Percentiles rank a stretch among this genome's conserved stretches.
phyloP scores from a whole-genome alignment of 768 basidiomycete genomes.

The Lentinula edodes region DNA sequence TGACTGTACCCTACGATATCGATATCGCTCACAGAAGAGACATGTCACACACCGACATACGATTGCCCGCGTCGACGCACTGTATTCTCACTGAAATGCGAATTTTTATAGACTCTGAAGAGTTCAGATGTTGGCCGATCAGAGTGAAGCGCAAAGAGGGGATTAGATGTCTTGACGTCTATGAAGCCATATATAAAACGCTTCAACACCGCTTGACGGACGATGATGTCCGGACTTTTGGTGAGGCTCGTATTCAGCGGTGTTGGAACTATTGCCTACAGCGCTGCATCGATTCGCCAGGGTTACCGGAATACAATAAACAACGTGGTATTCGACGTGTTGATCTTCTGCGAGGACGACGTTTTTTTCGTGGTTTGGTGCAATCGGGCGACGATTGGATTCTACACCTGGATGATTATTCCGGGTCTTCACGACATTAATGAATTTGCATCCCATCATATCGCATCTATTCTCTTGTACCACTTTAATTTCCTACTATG shows the following conservation, averaged over 20 bases:
- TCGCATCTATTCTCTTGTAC: not conserved
- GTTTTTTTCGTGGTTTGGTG: not conserved
- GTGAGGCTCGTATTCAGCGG: slow-evolving; percentile 7
- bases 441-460: slow-evolving; percentile 10
- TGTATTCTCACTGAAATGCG: slow-evolving; percentile 6
- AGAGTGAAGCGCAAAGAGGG: slow-evolving; percentile 1
- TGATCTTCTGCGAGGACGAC: not conserved
- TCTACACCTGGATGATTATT: slow-evolving; percentile 2
- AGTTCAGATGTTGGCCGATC: slow-evolving; percentile 1
- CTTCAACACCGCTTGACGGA: not conserved
- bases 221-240: slow-evolving; percentile 3
- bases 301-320: not conserved
- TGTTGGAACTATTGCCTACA: slow-evolving; percentile 3
- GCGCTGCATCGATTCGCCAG: slow-evolving; percentile 6
- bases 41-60: not conserved
- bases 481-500: slow-evolving; percentile 4
- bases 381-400: slow-evolving; percentile 2
- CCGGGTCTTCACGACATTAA: not conserved
- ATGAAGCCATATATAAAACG: slow-evolving; percentile 3
- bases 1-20: not conserved
- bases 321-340: not conserved
- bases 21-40: not conserved
- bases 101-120: not conserved
- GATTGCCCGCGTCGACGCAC: slow-evolving; percentile 2
- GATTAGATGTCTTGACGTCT: slow-evolving; percentile 2